Evolutionary conservation across 768 basidiomycete genomes (phyloP).

Genomic region (Cystobasidium onofrii): DNA sequence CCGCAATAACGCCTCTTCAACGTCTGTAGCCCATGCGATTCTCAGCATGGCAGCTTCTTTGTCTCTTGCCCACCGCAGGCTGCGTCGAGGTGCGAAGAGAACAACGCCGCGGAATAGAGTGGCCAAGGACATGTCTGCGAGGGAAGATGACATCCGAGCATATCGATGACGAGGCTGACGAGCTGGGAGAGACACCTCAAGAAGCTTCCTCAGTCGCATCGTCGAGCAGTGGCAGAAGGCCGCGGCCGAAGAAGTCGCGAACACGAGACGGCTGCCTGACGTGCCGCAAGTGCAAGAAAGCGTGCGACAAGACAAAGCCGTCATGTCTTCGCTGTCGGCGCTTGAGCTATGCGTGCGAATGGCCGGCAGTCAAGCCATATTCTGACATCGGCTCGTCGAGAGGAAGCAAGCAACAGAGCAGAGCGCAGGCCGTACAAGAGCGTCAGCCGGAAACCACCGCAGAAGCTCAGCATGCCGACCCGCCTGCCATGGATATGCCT

Average conservation of each 20-base stretch:
- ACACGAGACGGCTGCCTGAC: slow-evolving; percentile 9
- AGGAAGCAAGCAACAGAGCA: neutral
- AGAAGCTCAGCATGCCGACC: neutral
- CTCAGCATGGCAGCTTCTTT: no score
- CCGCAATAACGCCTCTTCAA: no score
- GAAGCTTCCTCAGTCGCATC: neutral
- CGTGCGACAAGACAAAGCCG: neutral
- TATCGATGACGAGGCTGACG: neutral
- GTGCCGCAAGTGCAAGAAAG: slow-evolving; percentile 1
- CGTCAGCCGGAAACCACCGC: neutral
- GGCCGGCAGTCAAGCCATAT: neutral
- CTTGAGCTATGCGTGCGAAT: neutral
- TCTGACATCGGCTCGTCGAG: neutral
- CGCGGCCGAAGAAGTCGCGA: neutral
- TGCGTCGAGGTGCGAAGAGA: no score
- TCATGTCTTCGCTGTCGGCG: neutral
- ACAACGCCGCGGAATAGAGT: no score
- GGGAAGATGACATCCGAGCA: neutral
- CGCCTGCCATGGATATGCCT: neutral
- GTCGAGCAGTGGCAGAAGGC: neutral
- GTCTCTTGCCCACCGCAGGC: no score
- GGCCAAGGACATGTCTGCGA: neutral
- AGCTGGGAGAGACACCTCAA: neutral
- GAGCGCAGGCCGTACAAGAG: neutral
- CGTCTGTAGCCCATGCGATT: no score